These are phyloP conservation scores for Grosmannia clavigera DNA, from an alignment of 2,329 filamentous ascomycete species.

Conservation along the genomic window DNA sequence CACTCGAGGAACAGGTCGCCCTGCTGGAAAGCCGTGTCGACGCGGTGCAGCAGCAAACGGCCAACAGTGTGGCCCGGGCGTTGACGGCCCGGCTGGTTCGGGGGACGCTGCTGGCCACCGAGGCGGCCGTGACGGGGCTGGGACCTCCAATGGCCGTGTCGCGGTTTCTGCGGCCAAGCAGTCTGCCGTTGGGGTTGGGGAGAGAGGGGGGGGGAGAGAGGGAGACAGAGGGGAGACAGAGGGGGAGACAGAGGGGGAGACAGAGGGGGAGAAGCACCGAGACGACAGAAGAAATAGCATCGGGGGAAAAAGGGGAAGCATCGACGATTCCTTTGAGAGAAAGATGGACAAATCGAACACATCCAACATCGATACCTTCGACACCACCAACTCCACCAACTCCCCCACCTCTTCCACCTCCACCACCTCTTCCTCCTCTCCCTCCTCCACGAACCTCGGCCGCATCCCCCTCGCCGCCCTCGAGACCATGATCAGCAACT, in stretches of 20 bases:
- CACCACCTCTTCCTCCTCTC: not conserved
- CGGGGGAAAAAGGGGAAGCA: too few species aligned
- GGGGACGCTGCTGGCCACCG: not conserved
- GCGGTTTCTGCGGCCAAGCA: not conserved
- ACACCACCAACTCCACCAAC: too few species aligned
- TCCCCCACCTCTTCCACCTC: not conserved
- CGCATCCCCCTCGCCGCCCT: conserved; percentile 1
- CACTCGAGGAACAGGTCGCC: conserved; percentile 1
- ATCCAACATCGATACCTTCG: too few species aligned
- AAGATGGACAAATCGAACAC: too few species aligned
- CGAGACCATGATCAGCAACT: conserved; percentile 1
- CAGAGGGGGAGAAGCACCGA: not conserved
- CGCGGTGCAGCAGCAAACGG: not conserved
- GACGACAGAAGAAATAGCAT: not conserved
- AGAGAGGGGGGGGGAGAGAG: not conserved
- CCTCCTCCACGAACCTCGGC: not conserved
- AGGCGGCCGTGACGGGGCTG: not conserved
- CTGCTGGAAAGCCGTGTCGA: not conserved
- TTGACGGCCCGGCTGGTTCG: not conserved
- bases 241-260: not conserved
- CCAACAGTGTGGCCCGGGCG: not conserved
- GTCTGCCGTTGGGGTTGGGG: not conserved
- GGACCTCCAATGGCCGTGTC: not conserved
- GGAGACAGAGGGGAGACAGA: not conserved
- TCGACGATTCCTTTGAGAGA: too few species aligned